These are phyloP conservation scores for Ophiostoma fasciatum DNA, from an alignment of 2,329 filamentous ascomycete species.

Conservation along the genomic window DNA sequence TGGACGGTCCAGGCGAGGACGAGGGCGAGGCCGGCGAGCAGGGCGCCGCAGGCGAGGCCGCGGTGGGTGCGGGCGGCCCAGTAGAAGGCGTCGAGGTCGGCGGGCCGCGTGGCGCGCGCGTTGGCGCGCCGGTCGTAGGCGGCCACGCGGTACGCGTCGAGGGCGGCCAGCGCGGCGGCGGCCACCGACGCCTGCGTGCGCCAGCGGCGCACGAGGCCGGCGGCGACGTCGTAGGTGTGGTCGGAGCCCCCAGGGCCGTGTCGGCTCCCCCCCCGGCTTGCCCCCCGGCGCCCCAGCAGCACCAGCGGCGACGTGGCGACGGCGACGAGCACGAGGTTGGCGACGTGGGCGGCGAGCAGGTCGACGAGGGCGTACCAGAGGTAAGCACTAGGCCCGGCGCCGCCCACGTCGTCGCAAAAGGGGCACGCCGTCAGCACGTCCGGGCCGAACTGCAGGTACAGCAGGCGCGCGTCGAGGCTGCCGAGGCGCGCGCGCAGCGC, in stretches of 20 bases:
- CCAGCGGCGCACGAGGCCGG: conserved; percentile 31
- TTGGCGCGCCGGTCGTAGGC: conserved; percentile 54
- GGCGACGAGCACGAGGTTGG: conserved; percentile 60
- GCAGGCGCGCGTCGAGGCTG: conserved; percentile 54
- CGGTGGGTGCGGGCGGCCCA: conserved; percentile 55
- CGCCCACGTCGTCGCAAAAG: conserved; percentile 46
- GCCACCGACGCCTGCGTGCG: conserved; percentile 53
- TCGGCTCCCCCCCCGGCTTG: too few species aligned
- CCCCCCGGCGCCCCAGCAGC: conserved; percentile 46
- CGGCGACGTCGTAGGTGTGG: conserved; percentile 5
- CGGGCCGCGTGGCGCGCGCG: conserved; percentile 41
- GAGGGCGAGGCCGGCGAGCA: conserved; percentile 49
- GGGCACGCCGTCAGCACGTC: conserved; percentile 56
- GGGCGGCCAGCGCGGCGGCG: conserved; percentile 38
- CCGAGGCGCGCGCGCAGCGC: conserved; percentile 53
- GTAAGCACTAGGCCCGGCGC: conserved; percentile 49
- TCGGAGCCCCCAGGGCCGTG: too few species aligned
- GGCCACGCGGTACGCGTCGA: conserved; percentile 52
- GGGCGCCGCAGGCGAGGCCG: conserved; percentile 43
- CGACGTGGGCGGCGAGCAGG: conserved; percentile 61
- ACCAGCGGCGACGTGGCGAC: conserved; percentile 51
- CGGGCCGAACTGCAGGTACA: conserved; percentile 77
- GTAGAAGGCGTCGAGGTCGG: conserved; percentile 55
- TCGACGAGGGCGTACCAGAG: conserved; percentile 67
- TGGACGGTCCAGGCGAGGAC: conserved; percentile 66